phyloP scores from a whole-genome alignment of 1,284 basidiomycete species.

The Sparassis latifolia region DNA sequence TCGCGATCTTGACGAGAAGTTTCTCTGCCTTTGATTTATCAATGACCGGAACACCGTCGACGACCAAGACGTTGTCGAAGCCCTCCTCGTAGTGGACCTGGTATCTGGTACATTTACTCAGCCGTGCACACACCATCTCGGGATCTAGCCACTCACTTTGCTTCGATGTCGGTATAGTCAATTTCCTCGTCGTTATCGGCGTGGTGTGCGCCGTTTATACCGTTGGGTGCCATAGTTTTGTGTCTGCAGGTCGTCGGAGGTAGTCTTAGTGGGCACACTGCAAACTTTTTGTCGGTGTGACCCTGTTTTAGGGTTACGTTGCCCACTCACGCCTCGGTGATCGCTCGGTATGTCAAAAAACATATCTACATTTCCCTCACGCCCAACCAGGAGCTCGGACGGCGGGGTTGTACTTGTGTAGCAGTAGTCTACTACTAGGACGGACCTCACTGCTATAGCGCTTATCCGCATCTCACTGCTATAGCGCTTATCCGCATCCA shows the following conservation, averaged over 20 bases:
- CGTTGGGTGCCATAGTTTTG: conserved; percentile 23
- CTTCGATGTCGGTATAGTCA: conserved; percentile 93
- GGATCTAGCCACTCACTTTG: conserved; percentile 52
- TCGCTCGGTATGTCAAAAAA: no score
- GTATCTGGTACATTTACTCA: conserved; percentile 49
- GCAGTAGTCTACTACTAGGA: background rate
- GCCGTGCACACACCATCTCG: background rate
- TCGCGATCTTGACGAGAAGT: conserved; percentile 73
- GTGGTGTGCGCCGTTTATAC: conserved; percentile 19
- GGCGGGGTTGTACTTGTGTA: no score
- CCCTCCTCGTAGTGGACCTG: conserved; percentile 74
- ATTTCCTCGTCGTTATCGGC: conserved; percentile 59
- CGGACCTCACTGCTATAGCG: background rate
- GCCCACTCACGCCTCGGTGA: no score
- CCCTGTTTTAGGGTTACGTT: no score
- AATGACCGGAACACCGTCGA: conserved; percentile 84
- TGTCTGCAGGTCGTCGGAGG: background rate
- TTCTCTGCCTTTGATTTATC: conserved; percentile 77
- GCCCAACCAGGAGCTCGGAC: no score
- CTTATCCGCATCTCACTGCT: background rate
- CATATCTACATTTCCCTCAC: no score
- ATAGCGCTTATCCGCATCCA: conserved; percentile 1
- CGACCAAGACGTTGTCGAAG: conserved; percentile 82
- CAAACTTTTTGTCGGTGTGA: background rate
- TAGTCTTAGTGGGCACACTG: no score